phyloP scores from a whole-genome alignment of 768 basidiomycete species.

The Phlegmacium glaucopus region DNA sequence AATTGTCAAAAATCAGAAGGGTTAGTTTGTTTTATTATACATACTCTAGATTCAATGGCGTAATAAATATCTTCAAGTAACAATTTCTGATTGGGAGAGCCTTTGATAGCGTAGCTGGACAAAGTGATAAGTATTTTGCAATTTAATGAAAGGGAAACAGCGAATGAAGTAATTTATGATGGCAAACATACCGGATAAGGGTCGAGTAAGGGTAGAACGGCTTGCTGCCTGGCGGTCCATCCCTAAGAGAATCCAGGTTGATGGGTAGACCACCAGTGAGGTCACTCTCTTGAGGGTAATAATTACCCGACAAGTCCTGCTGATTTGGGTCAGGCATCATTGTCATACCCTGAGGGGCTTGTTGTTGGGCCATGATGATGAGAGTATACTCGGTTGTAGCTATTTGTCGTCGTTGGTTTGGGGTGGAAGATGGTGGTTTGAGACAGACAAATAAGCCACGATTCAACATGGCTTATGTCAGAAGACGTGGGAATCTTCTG shows the following conservation, averaged over 20 bases:
- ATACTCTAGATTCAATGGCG: slow-evolving; percentile 83
- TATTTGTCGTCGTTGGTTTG: slow-evolving; percentile 36
- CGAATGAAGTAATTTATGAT: slow-evolving; percentile 1
- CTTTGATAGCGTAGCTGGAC: slow-evolving; percentile 84
- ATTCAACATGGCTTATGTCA: slow-evolving; percentile 47
- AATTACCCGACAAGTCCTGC: slow-evolving; percentile 55
- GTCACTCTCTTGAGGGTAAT: slow-evolving; percentile 75
- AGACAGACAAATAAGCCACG: slow-evolving; percentile 42
- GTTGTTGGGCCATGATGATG: slow-evolving; percentile 50
- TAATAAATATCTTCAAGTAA: slow-evolving; percentile 90
- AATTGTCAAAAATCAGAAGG: slow-evolving; percentile 10
- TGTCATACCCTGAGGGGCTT: slow-evolving; percentile 50
- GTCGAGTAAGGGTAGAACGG: slow-evolving; percentile 92
- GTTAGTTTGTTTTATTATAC: slow-evolving; percentile 23
- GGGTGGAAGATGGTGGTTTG: slow-evolving; percentile 43
- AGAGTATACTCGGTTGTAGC: slow-evolving; percentile 22
- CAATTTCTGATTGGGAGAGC: slow-evolving; percentile 82
- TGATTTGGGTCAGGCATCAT: slow-evolving; percentile 56
- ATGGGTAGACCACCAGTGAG: slow-evolving; percentile 82
- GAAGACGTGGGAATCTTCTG: slow-evolving; percentile 54
- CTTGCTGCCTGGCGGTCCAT: slow-evolving; percentile 86
- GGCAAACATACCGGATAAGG: slow-evolving; percentile 68
- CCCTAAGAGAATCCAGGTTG: slow-evolving; percentile 81
- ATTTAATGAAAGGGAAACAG: background rate
- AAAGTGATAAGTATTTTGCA: slow-evolving; percentile 10